Percentiles rank a stretch among this genome's conserved stretches.
phyloP scores from a whole-genome alignment of 495 filamentous ascomycete genomes.

The Tuber umbilicatum region DNA sequence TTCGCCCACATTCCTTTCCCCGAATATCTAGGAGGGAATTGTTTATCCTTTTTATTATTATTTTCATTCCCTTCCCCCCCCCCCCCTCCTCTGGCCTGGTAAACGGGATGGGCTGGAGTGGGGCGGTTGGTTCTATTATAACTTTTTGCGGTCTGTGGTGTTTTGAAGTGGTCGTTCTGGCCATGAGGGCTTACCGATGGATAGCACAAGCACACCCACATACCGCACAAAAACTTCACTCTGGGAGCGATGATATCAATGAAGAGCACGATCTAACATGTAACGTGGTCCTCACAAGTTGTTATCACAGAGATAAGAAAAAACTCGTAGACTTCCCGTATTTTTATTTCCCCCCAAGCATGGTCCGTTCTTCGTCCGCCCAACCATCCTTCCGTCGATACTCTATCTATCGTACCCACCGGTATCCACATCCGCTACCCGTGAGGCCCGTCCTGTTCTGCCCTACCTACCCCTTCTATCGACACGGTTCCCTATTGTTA shows the following conservation, averaged over 20 bases:
- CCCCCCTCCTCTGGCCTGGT: background rate
- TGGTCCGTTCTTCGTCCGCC: background rate
- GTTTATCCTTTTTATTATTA: background rate
- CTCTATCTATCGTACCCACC: background rate
- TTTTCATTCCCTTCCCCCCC: too few species aligned
- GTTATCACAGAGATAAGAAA: slow-evolving; percentile 4
- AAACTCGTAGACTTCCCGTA: background rate
- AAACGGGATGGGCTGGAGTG: background rate
- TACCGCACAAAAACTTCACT: background rate
- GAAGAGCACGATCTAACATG: slow-evolving; percentile 39
- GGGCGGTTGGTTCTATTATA: too few species aligned
- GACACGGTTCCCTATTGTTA: background rate
- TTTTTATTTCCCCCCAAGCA: background rate
- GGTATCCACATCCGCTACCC: background rate
- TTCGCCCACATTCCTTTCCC: background rate
- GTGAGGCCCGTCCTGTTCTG: background rate
- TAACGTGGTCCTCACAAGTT: slow-evolving; percentile 22
- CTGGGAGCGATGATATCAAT: slow-evolving; percentile 38
- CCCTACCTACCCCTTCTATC: background rate
- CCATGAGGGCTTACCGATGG: slow-evolving; percentile 9
- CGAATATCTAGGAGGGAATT: background rate
- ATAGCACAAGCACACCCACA: background rate
- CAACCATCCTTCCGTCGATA: background rate
- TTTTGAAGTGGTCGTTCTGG: slow-evolving; percentile 18
- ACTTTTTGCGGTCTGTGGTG: slow-evolving; percentile 15